Evolutionary conservation across 768 basidiomycete genomes (phyloP).

Genomic region (Leccinum barrowsii): DNA sequence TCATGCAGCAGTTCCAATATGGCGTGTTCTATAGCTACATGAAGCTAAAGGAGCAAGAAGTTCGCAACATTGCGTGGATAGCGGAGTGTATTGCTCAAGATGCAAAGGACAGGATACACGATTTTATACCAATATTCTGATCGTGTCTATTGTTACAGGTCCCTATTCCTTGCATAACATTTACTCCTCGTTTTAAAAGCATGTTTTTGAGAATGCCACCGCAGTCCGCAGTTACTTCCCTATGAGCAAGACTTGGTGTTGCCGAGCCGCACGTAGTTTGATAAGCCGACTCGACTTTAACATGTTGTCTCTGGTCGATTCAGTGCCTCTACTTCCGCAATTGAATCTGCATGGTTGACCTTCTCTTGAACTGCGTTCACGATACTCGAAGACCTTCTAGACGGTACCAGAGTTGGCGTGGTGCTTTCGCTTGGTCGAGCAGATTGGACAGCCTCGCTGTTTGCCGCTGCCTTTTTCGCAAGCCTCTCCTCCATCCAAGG

Average conservation of each 20-base stretch:
- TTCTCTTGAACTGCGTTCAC: conserved; percentile 10
- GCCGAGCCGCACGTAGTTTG: neutral
- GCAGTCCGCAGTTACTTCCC: neutral
- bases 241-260: neutral
- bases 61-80: conserved; percentile 87
- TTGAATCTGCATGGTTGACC: neutral
- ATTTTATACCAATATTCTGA: conserved; percentile 91
- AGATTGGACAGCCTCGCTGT: neutral
- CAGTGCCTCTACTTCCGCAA: neutral
- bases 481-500: conserved; percentile 65
- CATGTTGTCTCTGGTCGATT: neutral
- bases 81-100: conserved; percentile 98
- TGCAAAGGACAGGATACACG: conserved; percentile 91
- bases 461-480: conserved; percentile 13
- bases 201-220: neutral
- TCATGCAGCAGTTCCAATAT: conserved; percentile 96
- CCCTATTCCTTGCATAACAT: conserved; percentile 10
- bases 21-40: conserved; percentile 91
- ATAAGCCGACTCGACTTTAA: neutral
- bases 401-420: neutral
- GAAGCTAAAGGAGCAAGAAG: conserved; percentile 90
- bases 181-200: neutral
- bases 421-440: neutral
- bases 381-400: conserved; percentile 4
- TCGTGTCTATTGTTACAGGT: neutral